Evolutionary conservation across 139 green algal genomes (phyloP), one percentile per base, ranked within the genome.

Genomic region (Chlorella sp.): DNA sequence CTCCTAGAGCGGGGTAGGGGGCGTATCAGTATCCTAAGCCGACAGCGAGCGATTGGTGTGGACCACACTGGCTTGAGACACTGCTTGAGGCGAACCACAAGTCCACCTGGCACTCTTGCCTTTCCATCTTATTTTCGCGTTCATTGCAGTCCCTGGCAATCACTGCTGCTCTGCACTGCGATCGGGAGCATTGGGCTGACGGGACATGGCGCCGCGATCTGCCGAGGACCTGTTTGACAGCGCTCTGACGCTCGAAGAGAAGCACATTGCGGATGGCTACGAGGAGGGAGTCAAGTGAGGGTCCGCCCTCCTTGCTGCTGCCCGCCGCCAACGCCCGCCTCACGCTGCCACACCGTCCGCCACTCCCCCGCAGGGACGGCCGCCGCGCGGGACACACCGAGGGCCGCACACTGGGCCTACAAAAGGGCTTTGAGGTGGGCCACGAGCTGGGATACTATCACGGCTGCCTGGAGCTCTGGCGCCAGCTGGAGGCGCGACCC

Each of bases 371-470:
- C 83, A 88, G 85, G 60, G 85, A 89, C 55, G 89, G 77, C 77
- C 31, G 79, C 79, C 75, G 63, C 60, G 5, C 63, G 64, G 51
- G 90, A 85, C 5, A 59, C 86, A 8, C 38, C 33, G 90, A 94
- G 45, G 91, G 91, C 8, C 67, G 78, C 2, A 79, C 87, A 23
- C 73, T 95, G 11, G 91, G 91, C 7, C n/a, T 92, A n/a, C 75
- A 90, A 27, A 93, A 93, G 58, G 91, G 91, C 38, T 94, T 87
- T 78, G 86, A 95, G 48, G 87, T 95, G 36, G 90, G 85, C 17
- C 59, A 90, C 27, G 91, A 95, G 71, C 78, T 95, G 9, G 91
- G 88, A n/a, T 89, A 90, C 38, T 95, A 95, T 61, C 72, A 74
- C 48, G 90, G 88, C 7, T 87, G 70, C 77, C 76, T 86, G 29